Conservation (phyloP, 371 early-diverging fungal genomes). For the Massospora cicadina region DNA sequence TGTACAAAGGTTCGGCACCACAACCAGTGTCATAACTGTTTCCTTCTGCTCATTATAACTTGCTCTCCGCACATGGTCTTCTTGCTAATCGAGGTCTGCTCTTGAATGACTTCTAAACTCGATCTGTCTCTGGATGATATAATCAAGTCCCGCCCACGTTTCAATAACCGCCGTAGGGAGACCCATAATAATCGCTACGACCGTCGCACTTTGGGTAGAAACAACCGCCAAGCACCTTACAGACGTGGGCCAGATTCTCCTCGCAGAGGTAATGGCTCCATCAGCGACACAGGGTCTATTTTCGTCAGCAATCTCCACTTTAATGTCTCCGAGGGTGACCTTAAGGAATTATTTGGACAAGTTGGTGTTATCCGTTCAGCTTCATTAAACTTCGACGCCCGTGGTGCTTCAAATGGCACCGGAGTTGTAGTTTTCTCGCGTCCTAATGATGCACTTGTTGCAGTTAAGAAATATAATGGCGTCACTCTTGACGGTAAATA, state of each 20-base stretch:
- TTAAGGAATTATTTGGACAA: conserved; percentile 27
- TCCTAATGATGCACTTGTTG: conserved; percentile 30
- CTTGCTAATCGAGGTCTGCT: neutral
- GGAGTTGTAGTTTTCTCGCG: conserved; percentile 43
- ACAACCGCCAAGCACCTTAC: conserved; percentile 13
- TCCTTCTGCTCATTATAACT: neutral
- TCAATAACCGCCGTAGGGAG: conserved; percentile 20
- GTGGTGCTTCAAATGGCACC: conserved; percentile 49
- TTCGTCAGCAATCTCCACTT: conserved; percentile 52
- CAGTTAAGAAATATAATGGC: conserved; percentile 43
- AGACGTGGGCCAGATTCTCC: neutral
- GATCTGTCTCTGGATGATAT: conserved; percentile 56
- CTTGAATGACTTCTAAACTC: conserved; percentile 18
- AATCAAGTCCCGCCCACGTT: conserved; percentile 30
- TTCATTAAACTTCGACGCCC: conserved; percentile 41
- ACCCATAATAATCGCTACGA: neutral
- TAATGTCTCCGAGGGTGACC: conserved; percentile 46
- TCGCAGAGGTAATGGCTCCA: conserved; percentile 7
- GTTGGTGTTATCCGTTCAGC: conserved; percentile 43
- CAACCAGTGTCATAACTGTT: neutral
- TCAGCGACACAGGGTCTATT: conserved; percentile 29
- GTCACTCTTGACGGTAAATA: conserved; percentile 42
- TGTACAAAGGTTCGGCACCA: neutral
- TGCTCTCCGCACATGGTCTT: neutral
- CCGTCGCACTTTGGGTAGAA: neutral